These are phyloP conservation scores for Protomyces lactucae-debilis DNA, from an alignment of 1,139 yeast genomes.

Conservation along the genomic window DNA sequence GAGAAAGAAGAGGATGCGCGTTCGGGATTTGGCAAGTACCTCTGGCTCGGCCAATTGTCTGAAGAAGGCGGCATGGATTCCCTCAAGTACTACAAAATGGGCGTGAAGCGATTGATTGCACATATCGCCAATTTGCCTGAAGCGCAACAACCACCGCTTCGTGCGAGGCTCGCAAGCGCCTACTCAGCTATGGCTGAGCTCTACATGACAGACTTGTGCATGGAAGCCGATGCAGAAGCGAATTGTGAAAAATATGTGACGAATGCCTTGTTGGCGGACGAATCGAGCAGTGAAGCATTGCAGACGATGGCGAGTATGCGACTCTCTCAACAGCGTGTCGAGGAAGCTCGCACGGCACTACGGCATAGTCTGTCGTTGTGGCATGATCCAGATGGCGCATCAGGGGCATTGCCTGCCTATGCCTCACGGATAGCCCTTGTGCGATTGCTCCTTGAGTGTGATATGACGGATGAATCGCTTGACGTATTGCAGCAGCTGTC, in stretches of 20 bases:
- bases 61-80: constrained; percentile 69
- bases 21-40: constrained; percentile 64
- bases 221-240: constrained; percentile 82
- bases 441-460: constrained; percentile 27
- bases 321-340: constrained; percentile 73
- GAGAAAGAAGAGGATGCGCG: constrained; percentile 41
- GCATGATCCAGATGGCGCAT: constrained; percentile 3
- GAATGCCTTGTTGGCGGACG: constrained; percentile 60
- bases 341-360: constrained; percentile 70
- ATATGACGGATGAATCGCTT: constrained; percentile 20
- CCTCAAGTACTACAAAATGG: constrained; percentile 57
- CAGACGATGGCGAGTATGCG: constrained; percentile 79
- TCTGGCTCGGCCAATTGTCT: constrained; percentile 83
- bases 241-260: constrained; percentile 70
- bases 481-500: constrained; percentile 23
- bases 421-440: constrained; percentile 24
- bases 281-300: constrained; percentile 69
- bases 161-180: constrained; percentile 62
- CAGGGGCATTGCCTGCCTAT: constrained; percentile 23
- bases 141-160: constrained; percentile 40
- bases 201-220: constrained; percentile 98
- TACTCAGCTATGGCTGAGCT: constrained; percentile 84
- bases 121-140: constrained; percentile 39
- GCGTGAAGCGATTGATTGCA: constrained; percentile 49
- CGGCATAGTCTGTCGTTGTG: constrained; percentile 15